Conservation (phyloP, 129 eudicot genomes). For the Artemisia annua region DNA sequence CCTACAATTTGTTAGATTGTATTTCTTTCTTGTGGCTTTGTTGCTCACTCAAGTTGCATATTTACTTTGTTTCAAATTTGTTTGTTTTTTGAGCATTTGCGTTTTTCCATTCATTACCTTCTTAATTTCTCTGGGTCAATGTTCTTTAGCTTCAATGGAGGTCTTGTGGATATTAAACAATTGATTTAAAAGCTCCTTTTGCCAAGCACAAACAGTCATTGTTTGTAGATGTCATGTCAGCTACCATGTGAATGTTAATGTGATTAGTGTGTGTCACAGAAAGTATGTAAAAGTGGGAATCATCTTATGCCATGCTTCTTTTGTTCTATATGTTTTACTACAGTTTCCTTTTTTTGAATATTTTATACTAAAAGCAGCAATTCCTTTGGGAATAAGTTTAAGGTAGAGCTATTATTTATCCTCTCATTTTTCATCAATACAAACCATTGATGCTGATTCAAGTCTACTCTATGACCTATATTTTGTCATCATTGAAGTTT, state of each 20-base stretch:
- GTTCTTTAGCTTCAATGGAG: no score
- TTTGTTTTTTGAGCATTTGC: not conserved
- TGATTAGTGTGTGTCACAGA: not conserved
- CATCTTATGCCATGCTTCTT: conserved; percentile 7
- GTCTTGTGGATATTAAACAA: no score
- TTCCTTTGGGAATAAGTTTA: not conserved
- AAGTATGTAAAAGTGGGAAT: no score
- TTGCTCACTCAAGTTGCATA: conserved; percentile 12
- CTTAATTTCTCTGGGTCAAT: no score
- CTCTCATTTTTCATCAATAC: not conserved
- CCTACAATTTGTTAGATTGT: not conserved
- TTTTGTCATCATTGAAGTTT: not conserved
- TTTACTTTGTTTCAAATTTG: not conserved
- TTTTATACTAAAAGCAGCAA: not conserved
- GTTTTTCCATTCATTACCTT: no score
- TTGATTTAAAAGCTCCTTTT: no score
- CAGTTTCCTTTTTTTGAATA: not conserved
- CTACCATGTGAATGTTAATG: not conserved
- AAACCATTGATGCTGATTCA: not conserved
- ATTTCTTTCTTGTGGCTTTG: conserved; percentile 12
- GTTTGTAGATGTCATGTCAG: not conserved
- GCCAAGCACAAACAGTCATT: no score
- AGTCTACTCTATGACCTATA: not conserved
- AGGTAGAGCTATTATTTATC: not conserved
- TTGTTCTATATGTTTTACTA: not conserved